Evolutionary conservation across 1,284 basidiomycete species (phyloP).

Genomic region (Flammula alnicola): DNA sequence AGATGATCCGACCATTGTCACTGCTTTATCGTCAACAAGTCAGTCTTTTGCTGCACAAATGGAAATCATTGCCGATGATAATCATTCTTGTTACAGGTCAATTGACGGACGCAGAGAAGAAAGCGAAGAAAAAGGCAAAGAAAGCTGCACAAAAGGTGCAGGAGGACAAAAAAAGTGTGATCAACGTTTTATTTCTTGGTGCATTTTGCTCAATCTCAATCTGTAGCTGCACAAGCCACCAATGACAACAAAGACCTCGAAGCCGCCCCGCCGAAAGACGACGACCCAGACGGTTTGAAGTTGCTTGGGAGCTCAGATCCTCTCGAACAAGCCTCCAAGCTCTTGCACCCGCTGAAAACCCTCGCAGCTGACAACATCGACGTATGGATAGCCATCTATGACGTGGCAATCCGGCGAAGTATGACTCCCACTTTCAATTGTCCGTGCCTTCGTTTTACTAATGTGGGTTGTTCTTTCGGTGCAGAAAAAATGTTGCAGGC

Average conservation of each 20-base stretch:
- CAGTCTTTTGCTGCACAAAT: slow-evolving; percentile 17
- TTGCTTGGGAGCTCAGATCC: slow-evolving; percentile 69
- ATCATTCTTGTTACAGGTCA: slow-evolving; percentile 28
- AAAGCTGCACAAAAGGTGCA: slow-evolving; percentile 78
- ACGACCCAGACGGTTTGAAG: slow-evolving; percentile 84
- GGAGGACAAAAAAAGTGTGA: slow-evolving; percentile 69
- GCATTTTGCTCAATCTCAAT: not conserved
- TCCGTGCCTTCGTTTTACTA: not conserved
- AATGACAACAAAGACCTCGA: slow-evolving; percentile 82
- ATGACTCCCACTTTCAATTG: slow-evolving; percentile 31
- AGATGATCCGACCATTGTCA: slow-evolving; percentile 74
- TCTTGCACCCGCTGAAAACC: slow-evolving; percentile 70
- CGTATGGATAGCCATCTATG: slow-evolving; percentile 79
- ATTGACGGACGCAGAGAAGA: slow-evolving; percentile 77
- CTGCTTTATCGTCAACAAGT: slow-evolving; percentile 44
- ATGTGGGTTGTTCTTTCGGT: not conserved
- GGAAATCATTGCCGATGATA: not conserved
- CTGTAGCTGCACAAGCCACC: slow-evolving; percentile 38
- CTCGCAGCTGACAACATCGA: slow-evolving; percentile 61
- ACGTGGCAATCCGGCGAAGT: slow-evolving; percentile 83
- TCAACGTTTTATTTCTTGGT: too few relatives aligned
- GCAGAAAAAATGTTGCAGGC: slow-evolving; percentile 87
- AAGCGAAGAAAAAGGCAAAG: slow-evolving; percentile 90
- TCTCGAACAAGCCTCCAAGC: slow-evolving; percentile 78
- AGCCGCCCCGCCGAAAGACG: slow-evolving; percentile 64